Evolutionary conservation across 441 rosid genomes (phyloP).

Genomic region (Adansonia rubrostipa): DNA sequence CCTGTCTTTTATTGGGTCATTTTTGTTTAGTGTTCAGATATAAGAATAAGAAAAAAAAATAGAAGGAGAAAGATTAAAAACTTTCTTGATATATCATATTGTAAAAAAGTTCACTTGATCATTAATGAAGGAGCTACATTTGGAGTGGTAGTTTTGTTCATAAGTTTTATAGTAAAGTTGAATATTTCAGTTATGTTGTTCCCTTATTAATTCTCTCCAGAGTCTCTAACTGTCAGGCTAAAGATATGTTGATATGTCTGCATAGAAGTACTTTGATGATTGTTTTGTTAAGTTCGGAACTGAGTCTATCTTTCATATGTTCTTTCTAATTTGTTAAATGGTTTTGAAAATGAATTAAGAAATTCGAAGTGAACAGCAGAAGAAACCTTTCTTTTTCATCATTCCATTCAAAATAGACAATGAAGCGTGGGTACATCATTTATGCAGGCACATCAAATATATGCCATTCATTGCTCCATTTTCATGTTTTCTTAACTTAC

Average conservation of each 20-base stretch:
- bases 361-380: background rate
- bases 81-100: background rate
- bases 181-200: constrained; percentile 7
- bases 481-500: background rate
- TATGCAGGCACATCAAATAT: background rate
- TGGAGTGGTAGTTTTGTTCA: background rate
- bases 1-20: constrained; percentile 10
- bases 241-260: background rate
- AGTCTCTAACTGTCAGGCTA: background rate
- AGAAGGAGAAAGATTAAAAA: background rate
- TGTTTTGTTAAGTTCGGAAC: background rate
- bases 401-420: background rate
- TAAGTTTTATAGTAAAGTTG: background rate
- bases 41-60: background rate
- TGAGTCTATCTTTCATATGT: background rate
- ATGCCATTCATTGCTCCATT: background rate
- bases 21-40: constrained; percentile 3
- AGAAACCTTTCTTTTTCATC: background rate
- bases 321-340: background rate
- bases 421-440: background rate
- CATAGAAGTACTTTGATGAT: background rate
- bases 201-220: background rate
- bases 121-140: background rate
- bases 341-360: background rate
- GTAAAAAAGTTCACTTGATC: background rate